Evolutionary conservation across 441 rosid species (phyloP).

Genomic region (Pelargonium cotyledonis): DNA sequence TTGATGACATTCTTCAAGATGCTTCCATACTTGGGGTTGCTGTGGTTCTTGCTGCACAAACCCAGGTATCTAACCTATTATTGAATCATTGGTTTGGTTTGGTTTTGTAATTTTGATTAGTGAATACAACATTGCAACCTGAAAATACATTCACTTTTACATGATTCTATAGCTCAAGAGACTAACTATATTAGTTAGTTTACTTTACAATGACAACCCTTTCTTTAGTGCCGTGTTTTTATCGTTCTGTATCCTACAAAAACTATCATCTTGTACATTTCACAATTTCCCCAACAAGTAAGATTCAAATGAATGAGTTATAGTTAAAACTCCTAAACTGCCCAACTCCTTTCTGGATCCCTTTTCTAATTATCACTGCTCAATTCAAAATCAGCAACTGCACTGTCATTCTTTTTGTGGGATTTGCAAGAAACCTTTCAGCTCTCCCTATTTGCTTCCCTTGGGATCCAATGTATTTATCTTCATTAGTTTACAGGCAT

Average conservation of each 20-base stretch:
- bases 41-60: constrained; percentile 86
- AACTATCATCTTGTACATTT: not conserved
- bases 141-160: not conserved
- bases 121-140: not conserved
- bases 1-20: constrained; percentile 60
- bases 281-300: not conserved
- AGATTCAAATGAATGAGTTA: not conserved
- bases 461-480: no score
- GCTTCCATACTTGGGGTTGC: constrained; percentile 68
- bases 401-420: no score
- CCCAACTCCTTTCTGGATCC: no score
- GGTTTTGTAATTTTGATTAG: not conserved
- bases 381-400: no score
- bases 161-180: not conserved
- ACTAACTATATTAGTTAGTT: no score
- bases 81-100: not conserved
- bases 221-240: no score
- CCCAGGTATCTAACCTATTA: constrained; percentile 42
- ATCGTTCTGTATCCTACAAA: not conserved
- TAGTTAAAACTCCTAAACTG: no score
- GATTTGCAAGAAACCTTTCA: no score
- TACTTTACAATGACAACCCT: no score
- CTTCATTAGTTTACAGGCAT: no score
- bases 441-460: no score
- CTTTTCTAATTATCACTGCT: no score